Evolutionary conservation across 2,329 filamentous ascomycete genomes (phyloP).

Genomic region (Calonectria montana): DNA sequence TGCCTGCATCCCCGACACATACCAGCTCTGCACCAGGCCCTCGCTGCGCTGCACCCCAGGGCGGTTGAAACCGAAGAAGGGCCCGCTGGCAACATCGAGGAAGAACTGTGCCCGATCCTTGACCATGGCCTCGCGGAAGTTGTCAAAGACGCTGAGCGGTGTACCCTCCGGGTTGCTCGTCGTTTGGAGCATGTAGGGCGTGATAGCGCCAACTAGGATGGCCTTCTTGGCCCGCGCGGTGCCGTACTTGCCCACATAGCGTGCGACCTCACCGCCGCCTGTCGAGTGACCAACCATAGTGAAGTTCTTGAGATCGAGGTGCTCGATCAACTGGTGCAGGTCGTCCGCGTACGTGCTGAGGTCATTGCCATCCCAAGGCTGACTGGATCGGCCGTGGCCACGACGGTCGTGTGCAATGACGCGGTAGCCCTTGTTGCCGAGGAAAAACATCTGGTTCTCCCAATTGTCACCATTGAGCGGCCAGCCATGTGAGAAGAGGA

Average conservation of each 20-base stretch:
- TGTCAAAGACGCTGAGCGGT: constrained; percentile 51
- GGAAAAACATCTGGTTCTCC: constrained; percentile 45
- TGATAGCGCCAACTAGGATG: constrained; percentile 51
- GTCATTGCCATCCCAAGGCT: constrained; percentile 40
- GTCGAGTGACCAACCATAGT: constrained; percentile 59
- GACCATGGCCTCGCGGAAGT: constrained; percentile 49
- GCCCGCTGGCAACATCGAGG: constrained; percentile 76
- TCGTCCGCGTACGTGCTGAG: constrained; percentile 45
- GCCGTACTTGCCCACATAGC: constrained; percentile 46
- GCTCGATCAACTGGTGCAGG: constrained; percentile 44
- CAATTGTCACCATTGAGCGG: constrained; percentile 48
- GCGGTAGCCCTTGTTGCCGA: constrained; percentile 46
- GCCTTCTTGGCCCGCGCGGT: constrained; percentile 51
- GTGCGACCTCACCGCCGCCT: constrained; percentile 54
- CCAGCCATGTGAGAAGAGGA: constrained; percentile 53
- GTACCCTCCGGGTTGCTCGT: constrained; percentile 47
- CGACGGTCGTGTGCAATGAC: constrained; percentile 47
- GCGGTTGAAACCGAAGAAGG: constrained; percentile 67
- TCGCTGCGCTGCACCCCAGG: constrained; percentile 35
- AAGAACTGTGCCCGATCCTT: constrained; percentile 61
- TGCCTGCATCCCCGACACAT: constrained; percentile 51
- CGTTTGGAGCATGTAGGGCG: constrained; percentile 50
- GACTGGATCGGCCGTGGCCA: constrained; percentile 48
- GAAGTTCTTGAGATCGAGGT: constrained; percentile 48
- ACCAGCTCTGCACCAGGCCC: constrained; percentile 53